These are phyloP conservation scores for Phytophthora multivora DNA, from an alignment of 352 stramenopile genomes.

Conservation along the genomic window DNA sequence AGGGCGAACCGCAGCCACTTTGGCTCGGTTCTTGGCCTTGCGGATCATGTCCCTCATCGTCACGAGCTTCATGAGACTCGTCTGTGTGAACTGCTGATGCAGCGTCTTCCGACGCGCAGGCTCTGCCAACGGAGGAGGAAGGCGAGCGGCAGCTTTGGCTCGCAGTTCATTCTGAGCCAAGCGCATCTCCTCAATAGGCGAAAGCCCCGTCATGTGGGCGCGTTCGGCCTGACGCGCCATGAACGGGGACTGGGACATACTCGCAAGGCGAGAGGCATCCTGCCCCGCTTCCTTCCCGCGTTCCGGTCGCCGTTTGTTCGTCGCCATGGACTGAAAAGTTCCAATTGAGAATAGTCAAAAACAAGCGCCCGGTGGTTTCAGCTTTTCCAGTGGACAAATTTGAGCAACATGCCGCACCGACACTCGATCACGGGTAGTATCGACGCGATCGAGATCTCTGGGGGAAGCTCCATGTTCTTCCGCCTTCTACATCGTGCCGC, in stretches of 20 bases:
- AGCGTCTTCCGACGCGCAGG: constrained; percentile 20
- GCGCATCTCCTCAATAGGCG: constrained; percentile 86
- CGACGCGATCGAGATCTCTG: constrained; percentile 2
- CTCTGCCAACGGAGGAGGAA: constrained; percentile 24
- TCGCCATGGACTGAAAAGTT: not conserved
- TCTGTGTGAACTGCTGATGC: constrained; percentile 33
- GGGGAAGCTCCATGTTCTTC: constrained; percentile 13
- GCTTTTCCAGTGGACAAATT: too few species aligned
- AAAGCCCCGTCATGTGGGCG: constrained; percentile 71
- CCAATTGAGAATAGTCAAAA: too few species aligned
- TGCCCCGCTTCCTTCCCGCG: constrained; percentile 13
- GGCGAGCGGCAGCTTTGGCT: constrained; percentile 64
- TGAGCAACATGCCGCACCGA: too few species aligned
- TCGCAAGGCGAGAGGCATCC: constrained; percentile 20
- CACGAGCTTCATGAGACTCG: constrained; percentile 63
- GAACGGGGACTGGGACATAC: constrained; percentile 54
- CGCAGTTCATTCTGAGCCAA: constrained; percentile 82
- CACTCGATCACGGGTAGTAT: not conserved
- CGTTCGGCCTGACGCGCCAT: constrained; percentile 79
- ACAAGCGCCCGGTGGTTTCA: too few species aligned
- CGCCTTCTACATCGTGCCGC: constrained; percentile 15
- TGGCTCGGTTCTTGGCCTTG: constrained; percentile 64
- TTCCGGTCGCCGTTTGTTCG: constrained; percentile 13
- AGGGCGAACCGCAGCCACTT: constrained; percentile 39
- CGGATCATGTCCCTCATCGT: constrained; percentile 59